A percentile compares a stretch with the other conserved stretches of the same genome.
phyloP scores from a whole-genome alignment of 2,329 filamentous ascomycete genomes.

The Trichoderma afroharzianum region DNA sequence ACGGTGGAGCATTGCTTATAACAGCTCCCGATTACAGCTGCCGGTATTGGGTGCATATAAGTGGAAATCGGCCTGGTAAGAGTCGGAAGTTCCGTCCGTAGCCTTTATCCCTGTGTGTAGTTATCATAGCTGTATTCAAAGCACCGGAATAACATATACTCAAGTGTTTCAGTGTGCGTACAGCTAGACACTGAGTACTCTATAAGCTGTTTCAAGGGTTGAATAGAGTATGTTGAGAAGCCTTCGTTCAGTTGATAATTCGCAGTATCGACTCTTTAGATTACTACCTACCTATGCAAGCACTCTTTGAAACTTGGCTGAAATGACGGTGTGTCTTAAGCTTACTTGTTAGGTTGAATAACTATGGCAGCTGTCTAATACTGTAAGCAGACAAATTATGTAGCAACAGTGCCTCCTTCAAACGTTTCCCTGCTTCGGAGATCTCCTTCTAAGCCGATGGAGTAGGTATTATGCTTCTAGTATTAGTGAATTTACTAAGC shows the following conservation, averaged over 20 bases:
- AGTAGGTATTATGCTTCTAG: neutral
- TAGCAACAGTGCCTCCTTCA: neutral
- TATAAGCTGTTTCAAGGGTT: too few relatives aligned
- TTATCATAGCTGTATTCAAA: neutral
- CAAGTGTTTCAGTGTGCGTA: neutral
- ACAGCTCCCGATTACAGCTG: neutral
- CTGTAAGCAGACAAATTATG: neutral
- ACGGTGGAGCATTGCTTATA: neutral
- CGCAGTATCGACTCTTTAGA: too few relatives aligned
- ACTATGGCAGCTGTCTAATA: neutral
- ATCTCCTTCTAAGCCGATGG: neutral
- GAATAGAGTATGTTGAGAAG: too few relatives aligned
- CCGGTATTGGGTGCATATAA: neutral
- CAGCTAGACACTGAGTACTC: too few relatives aligned
- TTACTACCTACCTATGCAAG: too few relatives aligned
- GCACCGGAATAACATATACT: neutral
- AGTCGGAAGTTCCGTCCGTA: neutral
- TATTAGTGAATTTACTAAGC: accelerated
- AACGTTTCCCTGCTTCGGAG: neutral
- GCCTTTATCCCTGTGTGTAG: neutral
- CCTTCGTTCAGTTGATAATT: too few relatives aligned
- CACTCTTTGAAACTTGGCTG: neutral
- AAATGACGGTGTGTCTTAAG: neutral
- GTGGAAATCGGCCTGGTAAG: neutral
- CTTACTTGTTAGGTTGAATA: neutral